phyloP scores from a whole-genome alignment of 805 yeast genomes.

The Torulaspora indica region DNA sequence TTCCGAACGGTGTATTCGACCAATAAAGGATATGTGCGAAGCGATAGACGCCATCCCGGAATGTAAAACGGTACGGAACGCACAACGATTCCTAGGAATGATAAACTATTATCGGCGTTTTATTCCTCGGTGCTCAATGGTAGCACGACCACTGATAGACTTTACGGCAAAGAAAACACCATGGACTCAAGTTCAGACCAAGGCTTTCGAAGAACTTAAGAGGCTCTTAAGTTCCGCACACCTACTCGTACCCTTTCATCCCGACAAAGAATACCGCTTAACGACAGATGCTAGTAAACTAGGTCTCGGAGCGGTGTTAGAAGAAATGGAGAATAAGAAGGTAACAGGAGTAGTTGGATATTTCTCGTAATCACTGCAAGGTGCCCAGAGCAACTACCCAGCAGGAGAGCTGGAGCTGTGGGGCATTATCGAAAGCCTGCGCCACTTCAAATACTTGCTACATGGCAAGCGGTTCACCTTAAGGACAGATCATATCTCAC shows the following conservation, averaged over 20 bases:
- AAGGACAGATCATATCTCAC: no score
- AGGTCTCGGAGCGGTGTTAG: not conserved
- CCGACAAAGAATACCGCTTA: not conserved
- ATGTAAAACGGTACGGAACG: not conserved
- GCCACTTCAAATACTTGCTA: no score
- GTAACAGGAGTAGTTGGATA: no score
- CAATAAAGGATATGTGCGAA: not conserved
- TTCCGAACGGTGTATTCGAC: not conserved
- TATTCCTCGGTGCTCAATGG: not conserved
- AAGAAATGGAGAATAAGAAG: not conserved
- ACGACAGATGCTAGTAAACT: not conserved
- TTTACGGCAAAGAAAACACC: not conserved
- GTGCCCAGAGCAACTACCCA: no score
- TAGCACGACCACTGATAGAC: not conserved
- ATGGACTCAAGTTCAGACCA: not conserved
- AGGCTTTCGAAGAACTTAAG: not conserved
- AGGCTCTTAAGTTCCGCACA: not conserved
- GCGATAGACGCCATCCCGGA: not conserved
- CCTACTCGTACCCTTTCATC: not conserved
- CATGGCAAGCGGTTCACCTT: no score
- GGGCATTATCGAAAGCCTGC: no score
- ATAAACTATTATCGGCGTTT: not conserved
- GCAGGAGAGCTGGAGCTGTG: no score
- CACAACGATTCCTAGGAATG: constrained; percentile 1
- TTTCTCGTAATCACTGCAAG: no score